Conservation (phyloP, 257 asterid genomes). For the Striga asiatica region DNA sequence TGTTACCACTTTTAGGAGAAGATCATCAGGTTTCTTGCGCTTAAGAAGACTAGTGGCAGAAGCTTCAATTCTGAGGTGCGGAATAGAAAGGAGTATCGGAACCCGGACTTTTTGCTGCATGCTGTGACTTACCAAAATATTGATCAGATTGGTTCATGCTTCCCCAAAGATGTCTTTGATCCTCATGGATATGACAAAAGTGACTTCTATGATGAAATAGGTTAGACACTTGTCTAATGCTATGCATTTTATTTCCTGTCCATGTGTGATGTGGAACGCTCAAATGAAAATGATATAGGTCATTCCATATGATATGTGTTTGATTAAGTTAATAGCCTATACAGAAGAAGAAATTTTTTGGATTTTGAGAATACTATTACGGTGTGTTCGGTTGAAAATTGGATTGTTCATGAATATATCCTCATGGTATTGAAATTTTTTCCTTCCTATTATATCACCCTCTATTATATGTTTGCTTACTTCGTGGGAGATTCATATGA, state of each 20-base stretch:
- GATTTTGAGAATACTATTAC: not conserved
- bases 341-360: not conserved
- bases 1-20: slow-evolving; percentile 47
- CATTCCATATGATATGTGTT: not conserved
- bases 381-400: not conserved
- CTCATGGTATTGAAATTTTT: no score
- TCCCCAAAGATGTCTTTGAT: slow-evolving; percentile 83
- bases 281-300: not conserved
- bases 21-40: slow-evolving; percentile 51
- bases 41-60: slow-evolving; percentile 65
- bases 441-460: no score
- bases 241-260: slow-evolving; percentile 4
- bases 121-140: slow-evolving; percentile 94
- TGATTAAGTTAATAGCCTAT: not conserved
- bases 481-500: no score
- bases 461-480: no score
- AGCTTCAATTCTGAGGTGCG: slow-evolving; percentile 94
- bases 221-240: slow-evolving; percentile 24
- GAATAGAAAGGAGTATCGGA: slow-evolving; percentile 83
- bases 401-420: no score
- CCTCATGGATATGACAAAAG: slow-evolving; percentile 93
- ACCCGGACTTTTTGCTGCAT: slow-evolving; percentile 91
- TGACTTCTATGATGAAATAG: slow-evolving; percentile 91
- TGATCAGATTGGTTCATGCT: slow-evolving; percentile 94
- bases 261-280: slow-evolving; percentile 3